Conservation (phyloP, 768 basidiomycete genomes). For the Coprinopsis cinerea region DNA sequence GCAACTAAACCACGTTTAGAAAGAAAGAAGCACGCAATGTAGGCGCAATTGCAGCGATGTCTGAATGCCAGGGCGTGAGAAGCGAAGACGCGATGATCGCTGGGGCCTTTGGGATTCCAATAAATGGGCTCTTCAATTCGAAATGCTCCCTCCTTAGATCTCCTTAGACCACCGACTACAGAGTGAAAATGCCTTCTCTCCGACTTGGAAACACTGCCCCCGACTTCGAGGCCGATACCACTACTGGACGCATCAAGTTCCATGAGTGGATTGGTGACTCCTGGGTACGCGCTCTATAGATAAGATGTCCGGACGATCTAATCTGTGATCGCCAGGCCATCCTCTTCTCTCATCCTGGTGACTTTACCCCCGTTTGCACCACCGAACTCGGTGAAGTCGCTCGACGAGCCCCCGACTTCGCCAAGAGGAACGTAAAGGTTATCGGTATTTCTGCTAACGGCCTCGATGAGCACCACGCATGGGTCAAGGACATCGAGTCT, state of each 20-base stretch:
- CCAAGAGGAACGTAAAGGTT: conserved; percentile 83
- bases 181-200: conserved; percentile 46
- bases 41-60: conserved; percentile 26
- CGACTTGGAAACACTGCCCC: conserved; percentile 87
- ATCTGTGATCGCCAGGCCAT: conserved; percentile 45
- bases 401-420: conserved; percentile 79
- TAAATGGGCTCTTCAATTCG: conserved; percentile 5
- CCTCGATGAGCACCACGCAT: conserved; percentile 76
- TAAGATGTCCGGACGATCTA: conserved; percentile 3
- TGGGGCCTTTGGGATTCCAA: conserved; percentile 1
- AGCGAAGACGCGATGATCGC: conserved; percentile 50
- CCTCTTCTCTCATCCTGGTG: conserved; percentile 93
- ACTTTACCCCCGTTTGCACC: conserved; percentile 92
- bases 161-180: too few relatives aligned
- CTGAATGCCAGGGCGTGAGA: conserved; percentile 46
- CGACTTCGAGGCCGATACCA: conserved; percentile 89
- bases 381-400: conserved; percentile 97
- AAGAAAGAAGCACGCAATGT: conserved; percentile 35
- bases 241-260: conserved; percentile 81
- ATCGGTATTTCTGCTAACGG: conserved; percentile 92
- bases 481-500: conserved; percentile 86
- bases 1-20: neutral
- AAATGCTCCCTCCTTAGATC: conserved; percentile 2
- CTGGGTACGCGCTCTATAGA: conserved; percentile 54
- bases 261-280: conserved; percentile 88